phyloP scores from a whole-genome alignment of 2,329 filamentous ascomycete genomes.

The Talaromyces amestolkiae region DNA sequence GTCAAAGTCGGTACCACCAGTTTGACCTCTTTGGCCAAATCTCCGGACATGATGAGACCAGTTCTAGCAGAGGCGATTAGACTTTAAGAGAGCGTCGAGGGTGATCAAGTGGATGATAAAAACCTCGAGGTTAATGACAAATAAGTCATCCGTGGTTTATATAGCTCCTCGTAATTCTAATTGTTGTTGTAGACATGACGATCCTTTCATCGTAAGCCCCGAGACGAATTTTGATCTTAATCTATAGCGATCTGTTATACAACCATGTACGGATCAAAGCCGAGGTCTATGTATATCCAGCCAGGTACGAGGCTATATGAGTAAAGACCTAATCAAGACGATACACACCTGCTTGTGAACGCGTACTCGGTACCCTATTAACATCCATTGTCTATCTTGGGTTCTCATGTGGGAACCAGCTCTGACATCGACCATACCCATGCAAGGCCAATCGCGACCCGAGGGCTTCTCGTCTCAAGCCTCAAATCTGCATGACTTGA shows the following conservation, averaged over 20 bases:
- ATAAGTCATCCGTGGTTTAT: neutral
- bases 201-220: neutral
- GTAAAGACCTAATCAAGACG: neutral
- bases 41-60: slow-evolving; percentile 1
- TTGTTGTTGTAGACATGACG: neutral
- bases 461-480: neutral
- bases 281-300: neutral
- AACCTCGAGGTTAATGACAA: neutral
- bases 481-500: neutral
- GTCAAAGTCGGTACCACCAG: neutral
- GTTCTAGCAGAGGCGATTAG: neutral
- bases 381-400: neutral
- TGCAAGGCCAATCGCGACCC: neutral
- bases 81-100: neutral
- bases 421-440: neutral
- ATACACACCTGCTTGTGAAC: neutral
- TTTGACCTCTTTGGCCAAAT: neutral
- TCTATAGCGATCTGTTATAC: neutral
- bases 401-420: neutral
- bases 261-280: neutral
- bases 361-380: neutral
- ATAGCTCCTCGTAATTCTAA: neutral
- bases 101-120: neutral
- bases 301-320: neutral
- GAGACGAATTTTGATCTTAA: neutral